Conservation (phyloP, 345 rosid genomes). For the Eucalyptus guilfoylei region DNA sequence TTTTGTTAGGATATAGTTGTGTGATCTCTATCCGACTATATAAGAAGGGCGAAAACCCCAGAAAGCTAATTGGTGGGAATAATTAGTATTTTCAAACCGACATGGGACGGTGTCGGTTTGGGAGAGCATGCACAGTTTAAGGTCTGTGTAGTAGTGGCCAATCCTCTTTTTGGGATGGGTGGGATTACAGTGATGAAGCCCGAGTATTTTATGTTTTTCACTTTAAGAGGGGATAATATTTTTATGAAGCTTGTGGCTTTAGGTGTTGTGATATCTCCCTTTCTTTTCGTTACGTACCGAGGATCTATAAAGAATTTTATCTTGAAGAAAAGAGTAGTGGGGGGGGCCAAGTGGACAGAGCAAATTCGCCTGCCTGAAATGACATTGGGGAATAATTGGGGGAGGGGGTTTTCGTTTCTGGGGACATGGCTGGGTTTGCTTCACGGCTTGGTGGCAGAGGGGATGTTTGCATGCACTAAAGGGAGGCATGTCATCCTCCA, state of each 20-base stretch:
- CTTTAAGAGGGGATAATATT: background rate
- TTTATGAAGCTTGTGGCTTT: background rate
- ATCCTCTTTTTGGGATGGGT: background rate
- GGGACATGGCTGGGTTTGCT: background rate
- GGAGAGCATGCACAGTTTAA: background rate
- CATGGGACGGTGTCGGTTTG: background rate
- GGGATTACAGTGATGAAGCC: background rate
- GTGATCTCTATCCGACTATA: background rate
- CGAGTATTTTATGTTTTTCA: background rate
- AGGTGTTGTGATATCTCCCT: background rate
- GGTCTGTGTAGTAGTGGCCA: background rate
- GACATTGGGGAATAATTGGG: slow-evolving; percentile 4
- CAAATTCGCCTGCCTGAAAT: background rate
- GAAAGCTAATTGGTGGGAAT: background rate
- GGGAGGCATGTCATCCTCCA: slow-evolving; percentile 21
- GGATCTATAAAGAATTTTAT: slow-evolving; percentile 8
- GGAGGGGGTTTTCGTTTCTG: background rate
- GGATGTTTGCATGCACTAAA: slow-evolving; percentile 16
- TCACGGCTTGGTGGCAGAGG: background rate
- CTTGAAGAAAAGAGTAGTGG: background rate
- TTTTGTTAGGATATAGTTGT: background rate
- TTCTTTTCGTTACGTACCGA: background rate
- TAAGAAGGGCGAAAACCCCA: background rate
- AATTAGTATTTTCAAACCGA: background rate
- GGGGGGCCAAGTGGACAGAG: background rate